phyloP scores from a whole-genome alignment of 2,329 filamentous ascomycete genomes.

The Alternaria ventricosa region DNA sequence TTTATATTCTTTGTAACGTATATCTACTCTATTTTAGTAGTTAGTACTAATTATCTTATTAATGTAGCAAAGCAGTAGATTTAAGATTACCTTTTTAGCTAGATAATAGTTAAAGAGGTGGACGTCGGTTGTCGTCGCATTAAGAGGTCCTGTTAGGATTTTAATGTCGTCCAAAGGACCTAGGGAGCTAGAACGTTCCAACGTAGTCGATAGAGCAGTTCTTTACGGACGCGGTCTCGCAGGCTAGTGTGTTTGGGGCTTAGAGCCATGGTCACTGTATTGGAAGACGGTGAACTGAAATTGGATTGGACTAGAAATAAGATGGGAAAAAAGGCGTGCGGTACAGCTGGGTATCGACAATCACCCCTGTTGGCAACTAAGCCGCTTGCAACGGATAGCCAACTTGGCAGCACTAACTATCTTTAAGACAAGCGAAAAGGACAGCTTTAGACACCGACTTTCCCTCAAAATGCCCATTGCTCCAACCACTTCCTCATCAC shows the following conservation, averaged over 20 bases:
- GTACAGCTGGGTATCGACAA: accelerated
- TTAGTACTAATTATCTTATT: neutral
- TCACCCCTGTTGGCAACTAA: neutral
- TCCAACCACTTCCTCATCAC: neutral
- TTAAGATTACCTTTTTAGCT: neutral
- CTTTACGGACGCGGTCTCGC: neutral
- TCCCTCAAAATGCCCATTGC: neutral
- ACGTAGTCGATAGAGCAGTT: conserved; percentile 13
- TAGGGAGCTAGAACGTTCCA: conserved; percentile 9
- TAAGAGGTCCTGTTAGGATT: neutral
- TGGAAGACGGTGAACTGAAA: neutral
- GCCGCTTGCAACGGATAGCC: neutral
- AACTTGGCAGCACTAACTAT: neutral
- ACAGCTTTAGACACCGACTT: neutral
- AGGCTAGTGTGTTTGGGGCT: neutral
- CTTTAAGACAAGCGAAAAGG: neutral
- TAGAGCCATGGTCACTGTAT: no score
- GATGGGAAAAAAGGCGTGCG: neutral
- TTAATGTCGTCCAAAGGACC: conserved; percentile 1
- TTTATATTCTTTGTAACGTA: neutral
- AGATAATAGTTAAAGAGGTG: conserved; percentile 5
- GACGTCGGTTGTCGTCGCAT: neutral
- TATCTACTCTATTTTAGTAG: neutral
- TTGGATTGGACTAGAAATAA: no score
- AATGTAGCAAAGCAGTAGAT: neutral